These are phyloP conservation scores for Apiotrichum laibachii DNA, from an alignment of 1,284 basidiomycete genomes.

Conservation along the genomic window DNA sequence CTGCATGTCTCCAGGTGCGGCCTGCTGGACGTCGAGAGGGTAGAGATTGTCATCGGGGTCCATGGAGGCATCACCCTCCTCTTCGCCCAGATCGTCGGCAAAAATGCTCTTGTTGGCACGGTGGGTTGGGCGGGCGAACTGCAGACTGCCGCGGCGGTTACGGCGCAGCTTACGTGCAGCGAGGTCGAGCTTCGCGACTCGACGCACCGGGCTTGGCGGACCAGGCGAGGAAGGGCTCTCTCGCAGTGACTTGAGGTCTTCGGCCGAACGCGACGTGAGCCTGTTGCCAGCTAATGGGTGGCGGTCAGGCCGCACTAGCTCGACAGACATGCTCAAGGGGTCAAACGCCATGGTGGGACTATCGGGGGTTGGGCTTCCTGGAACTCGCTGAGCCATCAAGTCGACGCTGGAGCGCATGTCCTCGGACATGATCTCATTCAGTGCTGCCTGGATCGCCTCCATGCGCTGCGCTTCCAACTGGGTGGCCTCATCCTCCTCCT, in stretches of 20 bases:
- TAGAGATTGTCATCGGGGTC: conserved; percentile 10
- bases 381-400: neutral
- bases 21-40: conserved; percentile 61
- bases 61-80: conserved; percentile 40
- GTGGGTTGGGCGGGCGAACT: conserved; percentile 1
- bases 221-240: neutral
- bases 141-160: conserved; percentile 8
- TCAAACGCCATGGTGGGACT: conserved; percentile 4
- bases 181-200: conserved; percentile 1
- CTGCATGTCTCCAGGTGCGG: conserved; percentile 80
- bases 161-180: neutral
- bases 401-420: conserved; percentile 51
- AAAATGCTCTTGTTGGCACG: conserved; percentile 33
- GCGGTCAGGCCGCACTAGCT: neutral
- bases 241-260: conserved; percentile 27
- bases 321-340: conserved; percentile 13
- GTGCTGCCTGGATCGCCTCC: conserved; percentile 88
- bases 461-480: conserved; percentile 61
- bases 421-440: conserved; percentile 91
- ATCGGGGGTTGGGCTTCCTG: neutral
- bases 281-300: conserved; percentile 16
- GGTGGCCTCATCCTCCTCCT: conserved; percentile 47
- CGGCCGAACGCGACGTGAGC: conserved; percentile 35
- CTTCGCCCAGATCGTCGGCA: conserved; percentile 37
- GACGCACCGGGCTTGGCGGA: conserved; percentile 7